Percentiles rank a stretch among this genome's conserved stretches.
Evolutionary conservation across 768 basidiomycete genomes (phyloP).

Genomic region (Leccinum longicurvipes): DNA sequence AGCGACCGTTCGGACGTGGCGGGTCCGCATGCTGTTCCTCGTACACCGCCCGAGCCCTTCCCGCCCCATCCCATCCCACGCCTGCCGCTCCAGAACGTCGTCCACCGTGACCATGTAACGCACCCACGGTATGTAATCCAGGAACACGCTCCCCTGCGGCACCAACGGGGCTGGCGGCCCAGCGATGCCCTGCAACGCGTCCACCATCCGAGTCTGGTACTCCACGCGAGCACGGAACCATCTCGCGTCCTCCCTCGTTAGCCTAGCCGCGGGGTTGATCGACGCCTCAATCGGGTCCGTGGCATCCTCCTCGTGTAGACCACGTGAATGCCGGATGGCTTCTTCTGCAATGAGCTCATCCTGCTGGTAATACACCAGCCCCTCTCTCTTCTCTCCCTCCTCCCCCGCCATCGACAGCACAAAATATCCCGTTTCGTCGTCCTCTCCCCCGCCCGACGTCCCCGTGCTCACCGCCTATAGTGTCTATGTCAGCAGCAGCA

Average conservation of each 20-base stretch:
- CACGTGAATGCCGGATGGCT: slow-evolving; percentile 49
- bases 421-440: slow-evolving; percentile 57
- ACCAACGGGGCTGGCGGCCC: slow-evolving; percentile 40
- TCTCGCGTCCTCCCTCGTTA: slow-evolving; percentile 12
- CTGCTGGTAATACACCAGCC: slow-evolving; percentile 37
- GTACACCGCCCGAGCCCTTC: slow-evolving; percentile 44
- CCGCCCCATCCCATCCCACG: slow-evolving; percentile 33
- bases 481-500: slow-evolving; percentile 8
- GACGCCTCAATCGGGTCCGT: slow-evolving; percentile 32
- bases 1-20: slow-evolving; percentile 44
- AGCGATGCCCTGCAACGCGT: slow-evolving; percentile 49
- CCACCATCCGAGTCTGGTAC: slow-evolving; percentile 41
- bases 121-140: slow-evolving; percentile 72
- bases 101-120: slow-evolving; percentile 64
- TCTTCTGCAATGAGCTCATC: slow-evolving; percentile 48
- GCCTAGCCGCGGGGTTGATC: slow-evolving; percentile 34
- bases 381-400: slow-evolving; percentile 10
- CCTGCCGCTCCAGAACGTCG: slow-evolving; percentile 38
- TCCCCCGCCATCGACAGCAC: slow-evolving; percentile 33
- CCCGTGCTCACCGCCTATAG: slow-evolving; percentile 13
- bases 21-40: slow-evolving; percentile 50
- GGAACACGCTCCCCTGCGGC: slow-evolving; percentile 45
- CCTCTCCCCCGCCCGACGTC: slow-evolving; percentile 34
- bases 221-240: slow-evolving; percentile 41
- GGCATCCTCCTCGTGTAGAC: slow-evolving; percentile 29